phyloP scores from a whole-genome alignment of 2,329 filamentous ascomycete genomes.

The Purpureocillium lavendulum region DNA sequence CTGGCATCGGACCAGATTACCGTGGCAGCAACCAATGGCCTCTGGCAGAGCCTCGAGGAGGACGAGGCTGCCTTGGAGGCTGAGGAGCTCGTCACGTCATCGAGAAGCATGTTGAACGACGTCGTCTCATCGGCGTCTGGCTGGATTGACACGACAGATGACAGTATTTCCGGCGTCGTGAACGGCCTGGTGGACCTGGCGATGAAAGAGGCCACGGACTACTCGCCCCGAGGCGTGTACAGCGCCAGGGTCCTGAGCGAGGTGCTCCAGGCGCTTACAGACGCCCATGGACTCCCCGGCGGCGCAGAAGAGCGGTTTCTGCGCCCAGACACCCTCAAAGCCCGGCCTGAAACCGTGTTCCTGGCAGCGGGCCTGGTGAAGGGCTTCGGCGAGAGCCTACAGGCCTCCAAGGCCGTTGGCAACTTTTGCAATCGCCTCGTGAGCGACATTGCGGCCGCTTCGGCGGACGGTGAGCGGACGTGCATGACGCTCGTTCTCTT shows the following conservation, averaged over 20 bases:
- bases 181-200: constrained; percentile 35
- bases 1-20: constrained; percentile 47
- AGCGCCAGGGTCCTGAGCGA: constrained; percentile 42
- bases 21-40: constrained; percentile 29
- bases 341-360: constrained; percentile 36
- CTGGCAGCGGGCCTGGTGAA: constrained; percentile 40
- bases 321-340: constrained; percentile 37
- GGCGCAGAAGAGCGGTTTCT: constrained; percentile 39
- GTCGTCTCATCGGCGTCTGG: constrained; percentile 22
- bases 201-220: constrained; percentile 30
- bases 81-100: constrained; percentile 33
- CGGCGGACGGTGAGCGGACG: constrained; percentile 32
- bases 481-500: constrained; percentile 43
- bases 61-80: constrained; percentile 27
- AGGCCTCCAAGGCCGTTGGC: constrained; percentile 37
- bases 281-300: constrained; percentile 35
- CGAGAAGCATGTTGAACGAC: constrained; percentile 26
- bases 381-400: constrained; percentile 42
- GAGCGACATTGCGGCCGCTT: constrained; percentile 49
- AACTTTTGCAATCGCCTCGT: constrained; percentile 52
- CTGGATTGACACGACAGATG: constrained; percentile 29
- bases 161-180: constrained; percentile 26
- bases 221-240: constrained; percentile 40
- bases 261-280: constrained; percentile 37
- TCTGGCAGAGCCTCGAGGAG: constrained; percentile 36